phyloP scores from a whole-genome alignment of 2,329 filamentous ascomycete genomes.

The Graphiopsis chlorocephala region DNA sequence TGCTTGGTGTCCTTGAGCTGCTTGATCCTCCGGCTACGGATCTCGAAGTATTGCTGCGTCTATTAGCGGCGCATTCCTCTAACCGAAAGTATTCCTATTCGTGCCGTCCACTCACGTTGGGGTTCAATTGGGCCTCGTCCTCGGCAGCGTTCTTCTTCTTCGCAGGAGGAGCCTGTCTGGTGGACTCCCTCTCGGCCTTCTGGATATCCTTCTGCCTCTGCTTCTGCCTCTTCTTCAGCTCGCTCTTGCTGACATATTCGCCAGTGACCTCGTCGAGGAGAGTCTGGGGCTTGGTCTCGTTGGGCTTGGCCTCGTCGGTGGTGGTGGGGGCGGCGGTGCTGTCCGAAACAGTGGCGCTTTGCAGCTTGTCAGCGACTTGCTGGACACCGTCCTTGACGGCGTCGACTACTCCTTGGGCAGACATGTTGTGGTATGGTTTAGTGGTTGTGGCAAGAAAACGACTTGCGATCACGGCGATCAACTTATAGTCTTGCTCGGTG shows the following conservation, averaged over 20 bases:
- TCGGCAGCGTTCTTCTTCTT: slow-evolving; percentile 60
- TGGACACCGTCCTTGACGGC: slow-evolving; percentile 37
- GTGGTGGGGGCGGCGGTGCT: slow-evolving; percentile 15
- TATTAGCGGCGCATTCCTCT: not conserved
- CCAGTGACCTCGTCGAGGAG: slow-evolving; percentile 91
- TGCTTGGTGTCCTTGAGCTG: slow-evolving; percentile 66
- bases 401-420: slow-evolving; percentile 36
- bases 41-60: slow-evolving; percentile 86
- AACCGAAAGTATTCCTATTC: not conserved
- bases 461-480: not conserved
- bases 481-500: slow-evolving; percentile 1
- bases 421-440: slow-evolving; percentile 26
- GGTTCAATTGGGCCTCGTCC: slow-evolving; percentile 70
- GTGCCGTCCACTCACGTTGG: slow-evolving; percentile 57
- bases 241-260: slow-evolving; percentile 63
- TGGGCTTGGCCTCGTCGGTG: slow-evolving; percentile 10
- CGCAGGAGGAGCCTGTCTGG: slow-evolving; percentile 53
- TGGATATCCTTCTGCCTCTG: slow-evolving; percentile 79
- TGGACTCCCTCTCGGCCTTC: slow-evolving; percentile 81
- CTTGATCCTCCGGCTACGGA: slow-evolving; percentile 79
- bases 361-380: slow-evolving; percentile 34
- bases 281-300: slow-evolving; percentile 49
- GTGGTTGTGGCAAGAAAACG: not conserved
- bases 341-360: slow-evolving; percentile 35
- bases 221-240: slow-evolving; percentile 93